Evolutionary conservation across 2,329 filamentous ascomycete genomes (phyloP), one percentile per base, ranked within the genome.

Genomic region (Penicillium sclerotigenum): DNA sequence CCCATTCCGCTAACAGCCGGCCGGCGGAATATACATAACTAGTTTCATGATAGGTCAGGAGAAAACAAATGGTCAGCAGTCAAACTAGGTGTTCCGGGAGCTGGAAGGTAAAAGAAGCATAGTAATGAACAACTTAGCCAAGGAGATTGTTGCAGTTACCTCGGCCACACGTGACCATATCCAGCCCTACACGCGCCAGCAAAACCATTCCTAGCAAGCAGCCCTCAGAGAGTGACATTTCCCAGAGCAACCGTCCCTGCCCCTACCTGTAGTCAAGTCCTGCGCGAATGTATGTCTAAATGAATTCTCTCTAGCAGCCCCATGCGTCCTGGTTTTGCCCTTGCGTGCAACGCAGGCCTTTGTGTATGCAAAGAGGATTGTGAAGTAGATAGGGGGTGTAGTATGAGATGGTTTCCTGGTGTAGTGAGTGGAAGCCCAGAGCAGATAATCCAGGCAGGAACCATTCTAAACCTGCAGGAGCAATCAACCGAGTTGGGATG

Each of bases 1-100:
- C 2, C 47, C n/a, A 29, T 54, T 57, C 54, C 54, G 54, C 43
- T 31, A 37, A 43, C 24, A 57, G 34, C 54, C 54, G 54, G 49
- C 11, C 16, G 34, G 29, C 38, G 50, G 36, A 43, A 20, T 33
- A 29, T 8, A 40, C 13, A 52, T 56, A 47, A 11, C 26, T 20
- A 11, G 5, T n/a, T 14, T 36, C 18, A 26, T 43, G 18, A 43
- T 18, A 47, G 13, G 26, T 14, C 13, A 2, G 1, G 26, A 26
- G 14, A 5, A 16, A n/a, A 5, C 5, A 11, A 37, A 38, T 8
- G 2, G 22, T 24, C 1, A 26, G 9, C 3, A 31, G 14, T 9
- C 16, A 16, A 22, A 10, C 22, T 31, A 43, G 10, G 11, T n/a
- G 5, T 2, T 14, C 10, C 1, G 22, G 4, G 18, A 20, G 7